Base-by-base conservation (phyloP, 345 rosid genomes). In the Syzygium grande region DNA sequence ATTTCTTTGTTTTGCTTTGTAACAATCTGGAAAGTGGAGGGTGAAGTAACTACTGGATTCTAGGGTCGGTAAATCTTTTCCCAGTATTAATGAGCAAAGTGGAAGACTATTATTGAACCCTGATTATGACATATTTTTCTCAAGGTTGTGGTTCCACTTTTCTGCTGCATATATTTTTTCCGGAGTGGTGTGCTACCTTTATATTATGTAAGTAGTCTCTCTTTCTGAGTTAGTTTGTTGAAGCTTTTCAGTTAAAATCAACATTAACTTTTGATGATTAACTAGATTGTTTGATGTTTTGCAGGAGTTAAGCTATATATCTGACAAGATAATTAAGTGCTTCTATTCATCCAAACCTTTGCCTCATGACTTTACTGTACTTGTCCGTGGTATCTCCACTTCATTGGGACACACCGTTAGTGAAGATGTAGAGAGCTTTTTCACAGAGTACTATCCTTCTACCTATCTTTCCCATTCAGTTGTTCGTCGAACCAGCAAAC, bases 141-240 rank as follows among this genome's bases (percentile, higher is more conserved):
- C 91, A 93, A 97, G 99, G 99, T 88, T 97, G 88, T 97, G 99
- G 99, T 85, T 95, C 89, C 99, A 96, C 95, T 97, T 97, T 90
- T 94, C 93, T 86, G 98, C 99, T 63, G 95, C 93, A 86, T 97
- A 97, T 92, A 84, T 95, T 88, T 95, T 97, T 92, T 95, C 99
- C 1, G 97, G 92, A 55, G 91, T 93, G 92, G 99, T 97, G 88
- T 96, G 99, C 96, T 95, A 90, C 92, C 95, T 97, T 98, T 97
- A 84, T 95, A 94, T 90, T 58, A 21, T 86, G 99, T 97, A 93
- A 96, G 99, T 91, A 78, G 85, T 61, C 58, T 91, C 88, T 79
- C 52, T 86, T 49, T 86, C 14, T 85, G 65, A 79, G 65, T 87
- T 84, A 85, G 14, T n/a, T 85, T 85, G 52, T 59, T 8, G 1